Evolutionary conservation across 129 eudicot species (phyloP), one percentile per base, ranked within the genome.

Genomic region (Apium graveolens): DNA sequence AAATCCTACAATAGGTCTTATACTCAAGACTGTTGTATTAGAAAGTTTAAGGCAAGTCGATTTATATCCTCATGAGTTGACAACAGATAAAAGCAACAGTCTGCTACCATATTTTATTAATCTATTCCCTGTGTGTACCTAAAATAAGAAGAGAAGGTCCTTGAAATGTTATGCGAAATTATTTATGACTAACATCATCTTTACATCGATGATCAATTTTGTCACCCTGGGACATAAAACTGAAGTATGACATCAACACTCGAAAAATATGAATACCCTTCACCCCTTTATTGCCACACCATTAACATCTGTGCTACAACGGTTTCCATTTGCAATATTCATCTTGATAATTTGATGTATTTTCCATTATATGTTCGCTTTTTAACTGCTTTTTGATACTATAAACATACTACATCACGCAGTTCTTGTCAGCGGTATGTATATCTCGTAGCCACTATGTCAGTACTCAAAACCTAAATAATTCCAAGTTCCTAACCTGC

Each of bases 401-500:
- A 3, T 42, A 41, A 21, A 44, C 51, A 39, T 20, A 72, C 18
- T 39, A 72, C 55, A 39, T 42, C 34, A 71, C 38, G 11, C 34
- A 24, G 20, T 11, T 38, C 45, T 75, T 75, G 44, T 49, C 78
- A 78, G 44, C 27, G 17, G 3, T 24, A 14, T 21, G 24, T 24
- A 75, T 48, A 45, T 46, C 34, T 32, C 29, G 11, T 75, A 45
- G 43, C 42, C 9, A 18, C 49, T 17, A 11, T 39, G 48, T 38
- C 51, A 32, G 14, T 34, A 10, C 11, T 79, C 21, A 29, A 60
- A 29, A 65, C 70, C 31, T 24, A 69, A 6, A n/a, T 10, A 51
- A 42, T 78, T 37, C 39, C 71, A 65, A 66, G 39, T 62, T 71
- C 29, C 78, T 63, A 45, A 89, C 93, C 89, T 87, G 91, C 63